Percentiles rank a stretch among this genome's conserved stretches.
phyloP scores from a whole-genome alignment of 2,329 filamentous ascomycete species.

The Esteya vermicola region DNA sequence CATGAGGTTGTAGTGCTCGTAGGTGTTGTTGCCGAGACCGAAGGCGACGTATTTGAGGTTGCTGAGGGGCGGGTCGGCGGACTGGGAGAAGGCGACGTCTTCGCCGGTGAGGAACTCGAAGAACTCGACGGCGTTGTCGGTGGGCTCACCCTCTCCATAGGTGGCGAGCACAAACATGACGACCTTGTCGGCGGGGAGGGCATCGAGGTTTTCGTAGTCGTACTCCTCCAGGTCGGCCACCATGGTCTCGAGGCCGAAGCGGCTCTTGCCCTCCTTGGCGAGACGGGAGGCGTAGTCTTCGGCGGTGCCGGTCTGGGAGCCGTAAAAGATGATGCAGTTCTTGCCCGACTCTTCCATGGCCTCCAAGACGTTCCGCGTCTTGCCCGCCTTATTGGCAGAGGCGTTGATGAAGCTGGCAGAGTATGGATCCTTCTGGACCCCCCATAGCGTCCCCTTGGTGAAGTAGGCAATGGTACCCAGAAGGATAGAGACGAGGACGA shows the following conservation, averaged over 20 bases:
- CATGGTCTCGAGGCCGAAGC: constrained; percentile 96
- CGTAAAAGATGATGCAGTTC: constrained; percentile 97
- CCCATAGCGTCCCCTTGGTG: constrained; percentile 94
- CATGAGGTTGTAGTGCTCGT: constrained; percentile 99
- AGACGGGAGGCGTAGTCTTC: constrained; percentile 95
- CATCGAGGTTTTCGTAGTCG: constrained; percentile 87
- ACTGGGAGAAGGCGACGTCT: constrained; percentile 66
- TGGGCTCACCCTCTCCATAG: constrained; percentile 96
- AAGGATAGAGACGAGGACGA: constrained; percentile 77
- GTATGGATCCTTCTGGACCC: constrained; percentile 76
- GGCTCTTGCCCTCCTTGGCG: constrained; percentile 92
- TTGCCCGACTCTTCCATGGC: constrained; percentile 93
- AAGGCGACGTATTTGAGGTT: constrained; percentile 92
- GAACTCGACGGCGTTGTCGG: constrained; percentile 97
- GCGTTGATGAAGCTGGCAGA: constrained; percentile 58
- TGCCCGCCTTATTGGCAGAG: constrained; percentile 59
- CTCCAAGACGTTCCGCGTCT: constrained; percentile 84
- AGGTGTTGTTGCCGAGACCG: constrained; percentile 96
- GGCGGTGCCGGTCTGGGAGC: constrained; percentile 93
- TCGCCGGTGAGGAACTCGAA: constrained; percentile 89
- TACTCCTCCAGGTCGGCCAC: constrained; percentile 96
- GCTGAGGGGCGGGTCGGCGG: constrained; percentile 55
- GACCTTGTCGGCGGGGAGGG: constrained; percentile 77
- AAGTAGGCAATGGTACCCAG: constrained; percentile 88
- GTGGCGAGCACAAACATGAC: constrained; percentile 93